phyloP scores from a whole-genome alignment of 2,329 filamentous ascomycete genomes.

The Epichloe festucae region DNA sequence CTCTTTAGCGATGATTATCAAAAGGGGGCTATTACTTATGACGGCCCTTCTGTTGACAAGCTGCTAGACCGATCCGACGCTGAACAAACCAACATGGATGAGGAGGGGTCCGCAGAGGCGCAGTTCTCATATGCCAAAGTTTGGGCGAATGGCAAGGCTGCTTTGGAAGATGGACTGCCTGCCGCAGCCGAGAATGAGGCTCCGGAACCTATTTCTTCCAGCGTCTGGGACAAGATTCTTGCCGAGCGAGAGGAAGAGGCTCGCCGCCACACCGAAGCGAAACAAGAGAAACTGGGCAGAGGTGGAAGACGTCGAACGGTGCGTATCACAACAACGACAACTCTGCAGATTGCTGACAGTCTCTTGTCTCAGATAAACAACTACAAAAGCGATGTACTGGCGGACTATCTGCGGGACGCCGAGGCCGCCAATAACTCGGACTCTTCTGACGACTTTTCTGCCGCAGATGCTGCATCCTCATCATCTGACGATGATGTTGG shows the following conservation, averaged over 20 bases:
- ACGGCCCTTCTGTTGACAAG: slow-evolving; percentile 69
- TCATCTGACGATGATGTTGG: slow-evolving; percentile 17
- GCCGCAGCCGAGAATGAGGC: slow-evolving; percentile 36
- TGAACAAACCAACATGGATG: slow-evolving; percentile 54
- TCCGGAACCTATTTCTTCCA: slow-evolving; percentile 44
- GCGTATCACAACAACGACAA: slow-evolving; percentile 6
- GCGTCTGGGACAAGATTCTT: slow-evolving; percentile 84
- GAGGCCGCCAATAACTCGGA: slow-evolving; percentile 17
- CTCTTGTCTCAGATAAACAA: slow-evolving; percentile 18
- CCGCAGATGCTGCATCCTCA: slow-evolving; percentile 13
- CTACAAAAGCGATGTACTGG: slow-evolving; percentile 18
- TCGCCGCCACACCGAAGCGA: slow-evolving; percentile 52
- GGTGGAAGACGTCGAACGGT: slow-evolving; percentile 58
- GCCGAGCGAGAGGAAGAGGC: slow-evolving; percentile 70
- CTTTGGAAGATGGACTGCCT: slow-evolving; percentile 50
- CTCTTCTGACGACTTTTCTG: slow-evolving; percentile 22
- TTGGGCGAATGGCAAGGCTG: slow-evolving; percentile 72
- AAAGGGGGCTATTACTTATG: slow-evolving; percentile 67
- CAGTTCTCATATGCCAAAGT: slow-evolving; percentile 85
- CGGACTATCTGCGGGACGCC: slow-evolving; percentile 14
- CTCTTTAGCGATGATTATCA: slow-evolving; percentile 66
- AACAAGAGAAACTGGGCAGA: slow-evolving; percentile 67
- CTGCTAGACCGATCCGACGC: slow-evolving; percentile 77
- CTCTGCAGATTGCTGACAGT: background rate
- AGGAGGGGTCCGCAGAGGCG: slow-evolving; percentile 55